Conservation (phyloP, 176 grass and related monocot genomes). For the Oryza longistaminata region DNA sequence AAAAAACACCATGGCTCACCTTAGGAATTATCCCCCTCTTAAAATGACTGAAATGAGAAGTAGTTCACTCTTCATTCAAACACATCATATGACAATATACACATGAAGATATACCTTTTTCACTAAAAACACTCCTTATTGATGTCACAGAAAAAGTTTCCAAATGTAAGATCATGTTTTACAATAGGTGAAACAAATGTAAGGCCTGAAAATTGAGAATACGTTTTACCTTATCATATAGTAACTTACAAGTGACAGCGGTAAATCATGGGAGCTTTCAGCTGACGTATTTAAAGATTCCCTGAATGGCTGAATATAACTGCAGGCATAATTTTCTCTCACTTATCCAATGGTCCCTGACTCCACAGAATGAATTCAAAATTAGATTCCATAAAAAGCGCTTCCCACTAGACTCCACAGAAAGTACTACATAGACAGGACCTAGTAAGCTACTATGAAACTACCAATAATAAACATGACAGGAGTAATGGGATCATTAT, state of each 20-base stretch:
- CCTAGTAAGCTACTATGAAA: neutral
- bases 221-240: neutral
- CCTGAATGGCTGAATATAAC: slow-evolving; percentile 1
- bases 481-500: neutral
- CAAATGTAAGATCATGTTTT: no score
- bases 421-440: neutral
- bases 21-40: neutral
- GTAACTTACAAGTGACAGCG: neutral
- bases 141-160: no score
- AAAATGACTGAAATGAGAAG: neutral
- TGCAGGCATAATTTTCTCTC: slow-evolving; percentile 8
- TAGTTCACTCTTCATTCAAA: neutral
- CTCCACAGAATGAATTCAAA: neutral
- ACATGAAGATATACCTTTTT: neutral
- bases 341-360: slow-evolving; percentile 18
- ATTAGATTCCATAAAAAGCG: neutral
- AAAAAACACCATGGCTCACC: neutral
- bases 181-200: neutral
- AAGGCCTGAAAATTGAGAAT: slow-evolving; percentile 19
- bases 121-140: neutral
- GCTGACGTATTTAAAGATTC: slow-evolving; percentile 1
- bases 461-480: neutral
- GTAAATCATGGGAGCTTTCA: slow-evolving; percentile 8
- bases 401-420: neutral
- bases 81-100: slow-evolving; percentile 3